Evolutionary conservation across 176 grass and related monocot genomes (phyloP).

Genomic region (Guadua angustifolia): DNA sequence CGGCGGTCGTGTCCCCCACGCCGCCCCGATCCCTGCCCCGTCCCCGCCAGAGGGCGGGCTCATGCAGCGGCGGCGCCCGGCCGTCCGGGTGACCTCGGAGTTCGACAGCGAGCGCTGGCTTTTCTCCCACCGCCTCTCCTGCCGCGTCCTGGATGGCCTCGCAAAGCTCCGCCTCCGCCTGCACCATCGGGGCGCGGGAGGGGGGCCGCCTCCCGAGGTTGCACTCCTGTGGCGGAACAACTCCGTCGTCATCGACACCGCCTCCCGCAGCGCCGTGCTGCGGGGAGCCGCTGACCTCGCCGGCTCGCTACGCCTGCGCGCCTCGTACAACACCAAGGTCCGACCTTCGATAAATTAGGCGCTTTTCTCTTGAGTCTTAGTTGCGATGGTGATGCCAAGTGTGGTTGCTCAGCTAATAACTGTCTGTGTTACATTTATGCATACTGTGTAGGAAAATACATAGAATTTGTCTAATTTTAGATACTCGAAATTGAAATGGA

Average conservation of each 20-base stretch:
- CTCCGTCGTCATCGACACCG: slow-evolving; percentile 57
- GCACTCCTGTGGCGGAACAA: slow-evolving; percentile 49
- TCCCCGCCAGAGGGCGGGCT: neutral
- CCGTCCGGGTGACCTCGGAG: slow-evolving; percentile 60
- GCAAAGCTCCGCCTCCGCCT: slow-evolving; percentile 56
- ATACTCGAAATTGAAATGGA: neutral
- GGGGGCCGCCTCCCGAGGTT: slow-evolving; percentile 33
- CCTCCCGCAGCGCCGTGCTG: slow-evolving; percentile 42
- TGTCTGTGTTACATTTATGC: neutral
- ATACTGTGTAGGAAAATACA: neutral
- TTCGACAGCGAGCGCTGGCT: slow-evolving; percentile 52
- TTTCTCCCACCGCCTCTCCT: slow-evolving; percentile 63
- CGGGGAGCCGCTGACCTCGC: slow-evolving; percentile 37
- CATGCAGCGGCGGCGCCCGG: slow-evolving; percentile 20
- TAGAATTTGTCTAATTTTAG: neutral
- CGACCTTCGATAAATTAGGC: neutral
- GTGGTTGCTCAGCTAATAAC: neutral
- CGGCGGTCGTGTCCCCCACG: neutral
- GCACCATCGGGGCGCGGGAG: slow-evolving; percentile 34
- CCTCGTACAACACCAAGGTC: slow-evolving; percentile 52
- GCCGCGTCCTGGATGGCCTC: slow-evolving; percentile 54
- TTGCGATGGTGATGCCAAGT: neutral
- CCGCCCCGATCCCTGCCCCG: neutral
- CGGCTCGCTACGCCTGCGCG: slow-evolving; percentile 44
- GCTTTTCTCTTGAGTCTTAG: neutral